These are phyloP conservation scores for Xylariomycetidae sp. DNA, from an alignment of 2,329 filamentous ascomycete genomes.

Conservation along the genomic window DNA sequence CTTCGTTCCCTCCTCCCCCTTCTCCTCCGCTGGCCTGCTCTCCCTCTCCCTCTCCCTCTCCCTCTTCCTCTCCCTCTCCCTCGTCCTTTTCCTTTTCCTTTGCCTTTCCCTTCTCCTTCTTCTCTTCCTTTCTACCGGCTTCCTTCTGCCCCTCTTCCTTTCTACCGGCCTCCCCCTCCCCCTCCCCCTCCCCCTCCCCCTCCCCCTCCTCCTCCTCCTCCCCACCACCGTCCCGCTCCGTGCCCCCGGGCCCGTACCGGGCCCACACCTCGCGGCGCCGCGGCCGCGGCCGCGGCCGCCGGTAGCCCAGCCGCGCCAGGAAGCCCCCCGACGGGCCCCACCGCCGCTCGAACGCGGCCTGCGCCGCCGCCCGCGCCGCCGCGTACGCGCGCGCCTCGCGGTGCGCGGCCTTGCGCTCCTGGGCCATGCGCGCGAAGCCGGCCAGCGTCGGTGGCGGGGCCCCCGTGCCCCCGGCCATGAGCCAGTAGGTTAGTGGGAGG, in stretches of 20 bases:
- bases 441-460: constrained; percentile 5
- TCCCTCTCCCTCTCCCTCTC: not conserved
- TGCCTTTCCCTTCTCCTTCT: not conserved
- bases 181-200: not conserved
- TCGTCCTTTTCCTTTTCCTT: not conserved
- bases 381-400: constrained; percentile 3
- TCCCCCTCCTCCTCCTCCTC: not conserved
- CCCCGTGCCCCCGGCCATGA: constrained; percentile 8
- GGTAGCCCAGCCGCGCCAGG: constrained; percentile 1
- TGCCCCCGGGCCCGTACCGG: not conserved
- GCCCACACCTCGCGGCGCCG: not conserved
- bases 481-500: constrained; percentile 9
- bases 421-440: constrained; percentile 8
- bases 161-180: not conserved
- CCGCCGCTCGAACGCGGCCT: constrained; percentile 9
- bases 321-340: constrained; percentile 2
- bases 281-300: not conserved
- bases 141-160: not conserved
- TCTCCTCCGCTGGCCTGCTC: not conserved
- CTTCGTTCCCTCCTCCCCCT: not conserved
- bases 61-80: not conserved
- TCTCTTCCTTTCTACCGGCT: not conserved
- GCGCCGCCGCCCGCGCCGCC: constrained; percentile 4
- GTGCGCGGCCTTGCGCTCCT: constrained; percentile 13
- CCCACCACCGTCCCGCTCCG: not conserved